Evolutionary conservation across 768 basidiomycete genomes (phyloP).

Genomic region (Phlegmacium glaucopus): DNA sequence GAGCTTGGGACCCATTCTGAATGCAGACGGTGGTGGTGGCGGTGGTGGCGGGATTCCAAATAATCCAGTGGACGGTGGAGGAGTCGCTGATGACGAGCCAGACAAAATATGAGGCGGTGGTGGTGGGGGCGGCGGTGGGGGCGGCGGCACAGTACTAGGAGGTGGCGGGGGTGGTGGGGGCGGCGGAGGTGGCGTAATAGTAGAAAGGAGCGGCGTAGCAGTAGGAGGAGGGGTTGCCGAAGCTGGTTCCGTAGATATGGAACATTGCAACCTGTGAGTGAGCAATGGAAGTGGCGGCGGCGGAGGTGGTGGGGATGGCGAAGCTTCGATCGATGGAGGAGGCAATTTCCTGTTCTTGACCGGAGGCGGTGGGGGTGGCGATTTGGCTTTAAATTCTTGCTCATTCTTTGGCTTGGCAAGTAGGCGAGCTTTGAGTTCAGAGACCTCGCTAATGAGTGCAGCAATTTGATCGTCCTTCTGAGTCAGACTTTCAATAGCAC

Average conservation of each 20-base stretch:
- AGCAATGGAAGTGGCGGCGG: conserved; percentile 47
- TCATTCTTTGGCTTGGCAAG: conserved; percentile 56
- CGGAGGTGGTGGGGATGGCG: conserved; percentile 11
- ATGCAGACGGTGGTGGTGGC: conserved; percentile 39
- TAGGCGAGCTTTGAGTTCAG: conserved; percentile 47
- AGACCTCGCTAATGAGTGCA: conserved; percentile 46
- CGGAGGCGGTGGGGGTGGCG: conserved; percentile 57
- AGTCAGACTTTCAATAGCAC: conserved; percentile 64
- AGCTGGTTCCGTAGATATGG: not conserved
- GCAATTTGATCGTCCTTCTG: conserved; percentile 67
- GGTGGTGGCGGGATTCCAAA: conserved; percentile 25
- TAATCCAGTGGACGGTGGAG: conserved; percentile 25
- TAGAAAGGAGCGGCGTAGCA: conserved; percentile 1
- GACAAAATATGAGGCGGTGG: conserved; percentile 11
- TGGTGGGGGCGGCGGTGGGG: conserved; percentile 14
- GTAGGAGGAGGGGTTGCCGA: not conserved
- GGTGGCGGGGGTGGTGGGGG: conserved; percentile 39
- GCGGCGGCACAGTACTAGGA: conserved; percentile 33
- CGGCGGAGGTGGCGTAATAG: conserved; percentile 34
- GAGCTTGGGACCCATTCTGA: conserved; percentile 26
- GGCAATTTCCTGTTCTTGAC: conserved; percentile 27
- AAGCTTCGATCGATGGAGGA: not conserved
- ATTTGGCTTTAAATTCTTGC: conserved; percentile 67
- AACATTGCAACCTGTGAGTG: not conserved
- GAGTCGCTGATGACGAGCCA: conserved; percentile 22